A percentile compares a stretch with the other conserved stretches of the same genome.
Evolutionary conservation across 2,329 filamentous ascomycete species (phyloP).

Genomic region (Botrytis sinoallii): DNA sequence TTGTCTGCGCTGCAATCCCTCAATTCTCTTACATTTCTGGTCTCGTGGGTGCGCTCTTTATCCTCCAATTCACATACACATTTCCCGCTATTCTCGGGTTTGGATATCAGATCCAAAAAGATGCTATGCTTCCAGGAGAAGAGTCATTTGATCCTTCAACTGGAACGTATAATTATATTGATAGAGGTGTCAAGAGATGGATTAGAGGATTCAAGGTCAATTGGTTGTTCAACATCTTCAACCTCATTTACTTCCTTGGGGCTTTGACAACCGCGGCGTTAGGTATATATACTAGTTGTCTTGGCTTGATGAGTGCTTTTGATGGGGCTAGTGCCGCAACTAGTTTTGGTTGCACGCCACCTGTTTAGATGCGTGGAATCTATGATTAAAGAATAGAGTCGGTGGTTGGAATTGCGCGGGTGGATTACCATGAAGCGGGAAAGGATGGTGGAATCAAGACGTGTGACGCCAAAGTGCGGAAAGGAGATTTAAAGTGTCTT

Average conservation of each 20-base stretch:
- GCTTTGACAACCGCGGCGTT: conserved; percentile 28
- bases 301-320: conserved; percentile 15
- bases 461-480: background rate
- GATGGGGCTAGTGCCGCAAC: background rate
- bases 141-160: conserved; percentile 35
- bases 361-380: background rate
- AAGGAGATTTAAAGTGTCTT: background rate
- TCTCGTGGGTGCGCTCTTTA: conserved; percentile 44
- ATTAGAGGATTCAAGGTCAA: conserved; percentile 27
- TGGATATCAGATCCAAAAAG: conserved; percentile 31
- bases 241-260: conserved; percentile 29
- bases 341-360: conserved; percentile 11
- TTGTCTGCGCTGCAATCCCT: conserved; percentile 51
- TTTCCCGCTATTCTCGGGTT: conserved; percentile 42
- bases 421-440: background rate
- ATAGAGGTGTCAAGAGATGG: conserved; percentile 22
- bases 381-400: background rate
- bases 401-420: too few relatives aligned
- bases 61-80: conserved; percentile 48
- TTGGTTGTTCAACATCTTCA: conserved; percentile 25
- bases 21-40: conserved; percentile 41
- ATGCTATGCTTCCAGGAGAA: conserved; percentile 32
- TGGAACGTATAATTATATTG: conserved; percentile 19
- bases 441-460: background rate
- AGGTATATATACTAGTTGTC: conserved; percentile 28